Percentiles rank a stretch among this genome's conserved stretches.
phyloP scores from a whole-genome alignment of 148 eudicot species.

The Polygonum aviculare region DNA sequence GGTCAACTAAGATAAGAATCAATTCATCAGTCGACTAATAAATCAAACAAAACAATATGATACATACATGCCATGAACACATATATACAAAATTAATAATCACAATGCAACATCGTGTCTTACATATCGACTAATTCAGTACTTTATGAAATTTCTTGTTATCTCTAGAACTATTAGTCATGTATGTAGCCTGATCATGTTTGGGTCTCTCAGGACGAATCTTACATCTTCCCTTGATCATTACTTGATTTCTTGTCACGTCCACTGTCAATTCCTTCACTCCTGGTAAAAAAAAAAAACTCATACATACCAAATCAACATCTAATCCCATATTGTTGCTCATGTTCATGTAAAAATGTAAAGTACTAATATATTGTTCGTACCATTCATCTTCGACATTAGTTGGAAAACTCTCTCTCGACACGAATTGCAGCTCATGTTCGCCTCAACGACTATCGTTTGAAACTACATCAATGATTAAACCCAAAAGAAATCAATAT shows the following conservation, averaged over 20 bases:
- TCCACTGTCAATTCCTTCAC: constrained; percentile 3
- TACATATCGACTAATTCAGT: not conserved
- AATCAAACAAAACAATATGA: not conserved
- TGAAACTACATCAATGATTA: not conserved
- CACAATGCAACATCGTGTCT: not conserved
- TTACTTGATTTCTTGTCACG: not conserved
- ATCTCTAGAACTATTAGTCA: too few relatives aligned
- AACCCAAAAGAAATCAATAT: not conserved
- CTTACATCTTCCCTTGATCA: not conserved
- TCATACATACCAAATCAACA: not conserved
- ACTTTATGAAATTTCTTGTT: not conserved
- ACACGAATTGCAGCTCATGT: not conserved
- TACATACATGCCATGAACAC: too few relatives aligned
- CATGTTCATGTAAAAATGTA: not conserved
- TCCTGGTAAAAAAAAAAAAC: not conserved
- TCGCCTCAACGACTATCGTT: not conserved
- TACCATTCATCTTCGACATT: not conserved
- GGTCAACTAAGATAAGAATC: not conserved
- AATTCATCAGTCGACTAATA: not conserved
- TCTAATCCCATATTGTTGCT: not conserved
- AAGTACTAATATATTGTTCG: not conserved
- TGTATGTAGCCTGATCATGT: not conserved
- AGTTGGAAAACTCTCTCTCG: constrained; percentile 1
- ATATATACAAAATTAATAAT: not conserved
- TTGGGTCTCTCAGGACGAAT: not conserved